Evolutionary conservation across 1,139 yeast species (phyloP).

Genomic region (Candida sp.): DNA sequence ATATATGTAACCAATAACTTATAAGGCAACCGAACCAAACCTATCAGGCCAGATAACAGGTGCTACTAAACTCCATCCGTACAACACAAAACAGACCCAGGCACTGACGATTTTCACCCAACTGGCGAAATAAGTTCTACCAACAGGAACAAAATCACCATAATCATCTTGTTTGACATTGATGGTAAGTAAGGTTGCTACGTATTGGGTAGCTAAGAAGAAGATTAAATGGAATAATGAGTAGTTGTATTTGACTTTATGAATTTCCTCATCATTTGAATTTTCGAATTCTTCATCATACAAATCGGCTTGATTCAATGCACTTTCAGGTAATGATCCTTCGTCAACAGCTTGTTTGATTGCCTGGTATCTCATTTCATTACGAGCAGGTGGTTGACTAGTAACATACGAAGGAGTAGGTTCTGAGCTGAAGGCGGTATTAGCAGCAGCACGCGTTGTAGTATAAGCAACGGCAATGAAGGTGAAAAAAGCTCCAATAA

Average conservation of each 20-base stretch:
- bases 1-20: conserved; percentile 3
- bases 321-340: conserved; percentile 93
- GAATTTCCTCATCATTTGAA: conserved; percentile 56
- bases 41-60: conserved; percentile 91
- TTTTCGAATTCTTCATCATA: conserved; percentile 44
- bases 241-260: conserved; percentile 80
- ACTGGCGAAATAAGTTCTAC: conserved; percentile 91
- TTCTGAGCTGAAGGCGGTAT: conserved; percentile 51
- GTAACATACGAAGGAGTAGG: conserved; percentile 20
- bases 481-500: conserved; percentile 90
- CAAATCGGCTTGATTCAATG: conserved; percentile 68
- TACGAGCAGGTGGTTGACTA: conserved; percentile 57
- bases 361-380: conserved; percentile 84
- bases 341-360: conserved; percentile 91
- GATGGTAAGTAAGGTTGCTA: conserved; percentile 88
- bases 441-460: conserved; percentile 93
- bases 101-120: conserved; percentile 94
- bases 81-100: conserved; percentile 85
- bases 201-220: conserved; percentile 95
- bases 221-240: conserved; percentile 87
- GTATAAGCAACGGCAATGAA: conserved; percentile 96
- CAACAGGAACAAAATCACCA: conserved; percentile 95
- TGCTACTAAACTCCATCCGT: conserved; percentile 89
- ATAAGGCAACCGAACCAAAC: conserved; percentile 43
- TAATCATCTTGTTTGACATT: conserved; percentile 82